A percentile compares a stretch with the other conserved stretches of the same genome.
phyloP scores from a whole-genome alignment of 1,284 basidiomycete species.

The Meripilus lineatus region DNA sequence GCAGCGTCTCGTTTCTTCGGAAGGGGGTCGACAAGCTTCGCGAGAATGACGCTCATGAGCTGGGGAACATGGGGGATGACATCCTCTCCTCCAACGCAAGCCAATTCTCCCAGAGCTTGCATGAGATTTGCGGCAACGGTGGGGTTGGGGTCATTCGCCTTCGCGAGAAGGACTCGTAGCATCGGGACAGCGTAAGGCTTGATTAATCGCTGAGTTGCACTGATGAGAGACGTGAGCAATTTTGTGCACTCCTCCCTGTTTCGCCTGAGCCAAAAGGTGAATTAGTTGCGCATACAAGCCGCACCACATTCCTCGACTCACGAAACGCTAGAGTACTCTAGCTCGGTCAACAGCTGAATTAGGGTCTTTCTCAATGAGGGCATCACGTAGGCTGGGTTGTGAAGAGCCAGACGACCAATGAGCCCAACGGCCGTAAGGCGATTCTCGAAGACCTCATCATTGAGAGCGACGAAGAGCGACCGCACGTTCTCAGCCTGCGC shows the following conservation, averaged over 20 bases:
- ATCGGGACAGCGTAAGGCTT: slow-evolving; percentile 98
- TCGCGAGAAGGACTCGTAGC: slow-evolving; percentile 85
- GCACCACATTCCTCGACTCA: slow-evolving; percentile 37
- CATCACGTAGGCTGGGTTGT: slow-evolving; percentile 99
- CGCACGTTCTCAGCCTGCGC: slow-evolving; percentile 98
- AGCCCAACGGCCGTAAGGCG: slow-evolving; percentile 87
- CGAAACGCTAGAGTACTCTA: slow-evolving; percentile 94
- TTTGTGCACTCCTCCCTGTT: slow-evolving; percentile 92
- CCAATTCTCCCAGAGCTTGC: slow-evolving; percentile 92
- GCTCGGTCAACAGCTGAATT: slow-evolving; percentile 94
- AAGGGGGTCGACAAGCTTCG: slow-evolving; percentile 84
- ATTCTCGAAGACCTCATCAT: slow-evolving; percentile 96
- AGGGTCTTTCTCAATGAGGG: slow-evolving; percentile 94
- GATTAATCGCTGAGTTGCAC: slow-evolving; percentile 90
- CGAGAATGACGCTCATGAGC: slow-evolving; percentile 88
- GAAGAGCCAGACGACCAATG: slow-evolving; percentile 91
- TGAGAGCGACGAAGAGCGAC: slow-evolving; percentile 95
- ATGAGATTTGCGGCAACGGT: slow-evolving; percentile 92
- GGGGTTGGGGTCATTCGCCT: slow-evolving; percentile 82
- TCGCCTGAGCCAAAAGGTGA: slow-evolving; percentile 38
- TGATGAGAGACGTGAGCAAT: slow-evolving; percentile 82
- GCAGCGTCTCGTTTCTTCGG: slow-evolving; percentile 91
- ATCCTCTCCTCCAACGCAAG: slow-evolving; percentile 93
- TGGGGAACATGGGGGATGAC: slow-evolving; percentile 79
- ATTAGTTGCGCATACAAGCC: slow-evolving; percentile 3